These are phyloP conservation scores for Candida corydali DNA, from an alignment of 805 yeast genomes.

Conservation along the genomic window DNA sequence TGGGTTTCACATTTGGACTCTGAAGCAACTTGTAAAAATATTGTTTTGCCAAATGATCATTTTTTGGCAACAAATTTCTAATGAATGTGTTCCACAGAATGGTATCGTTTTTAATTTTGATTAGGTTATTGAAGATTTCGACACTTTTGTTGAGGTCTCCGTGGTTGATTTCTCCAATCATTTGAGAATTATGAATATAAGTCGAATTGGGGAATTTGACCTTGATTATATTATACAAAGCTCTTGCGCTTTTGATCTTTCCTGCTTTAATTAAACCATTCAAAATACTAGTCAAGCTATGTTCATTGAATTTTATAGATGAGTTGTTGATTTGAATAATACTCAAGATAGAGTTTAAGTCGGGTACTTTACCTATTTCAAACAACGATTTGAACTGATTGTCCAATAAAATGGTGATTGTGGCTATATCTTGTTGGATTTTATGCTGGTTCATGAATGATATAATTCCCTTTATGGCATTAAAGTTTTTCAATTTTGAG, in stretches of 20 bases:
- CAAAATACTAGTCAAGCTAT: slow-evolving; percentile 49
- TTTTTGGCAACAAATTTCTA: slow-evolving; percentile 20
- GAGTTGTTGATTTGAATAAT: slow-evolving; percentile 31
- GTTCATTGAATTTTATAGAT: slow-evolving; percentile 33
- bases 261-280: slow-evolving; percentile 49
- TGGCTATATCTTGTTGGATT: slow-evolving; percentile 55
- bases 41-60: slow-evolving; percentile 37
- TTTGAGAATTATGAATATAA: slow-evolving; percentile 42
- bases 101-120: slow-evolving; percentile 29
- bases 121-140: slow-evolving; percentile 29
- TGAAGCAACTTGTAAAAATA: slow-evolving; percentile 35
- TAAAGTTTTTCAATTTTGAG: slow-evolving; percentile 35
- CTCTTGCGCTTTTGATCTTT: slow-evolving; percentile 50
- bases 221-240: slow-evolving; percentile 35
- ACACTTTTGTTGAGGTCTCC: slow-evolving; percentile 34
- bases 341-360: slow-evolving; percentile 35
- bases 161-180: slow-evolving; percentile 41
- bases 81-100: slow-evolving; percentile 42
- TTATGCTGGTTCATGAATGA: slow-evolving; percentile 37
- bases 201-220: slow-evolving; percentile 26
- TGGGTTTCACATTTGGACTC: slow-evolving; percentile 30
- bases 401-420: slow-evolving; percentile 59
- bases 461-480: slow-evolving; percentile 47
- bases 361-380: slow-evolving; percentile 40
- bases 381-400: slow-evolving; percentile 44